Evolutionary conservation across 1,284 basidiomycete species (phyloP), one percentile per base, ranked within the genome.

Genomic region (Trichosporon sp.): DNA sequence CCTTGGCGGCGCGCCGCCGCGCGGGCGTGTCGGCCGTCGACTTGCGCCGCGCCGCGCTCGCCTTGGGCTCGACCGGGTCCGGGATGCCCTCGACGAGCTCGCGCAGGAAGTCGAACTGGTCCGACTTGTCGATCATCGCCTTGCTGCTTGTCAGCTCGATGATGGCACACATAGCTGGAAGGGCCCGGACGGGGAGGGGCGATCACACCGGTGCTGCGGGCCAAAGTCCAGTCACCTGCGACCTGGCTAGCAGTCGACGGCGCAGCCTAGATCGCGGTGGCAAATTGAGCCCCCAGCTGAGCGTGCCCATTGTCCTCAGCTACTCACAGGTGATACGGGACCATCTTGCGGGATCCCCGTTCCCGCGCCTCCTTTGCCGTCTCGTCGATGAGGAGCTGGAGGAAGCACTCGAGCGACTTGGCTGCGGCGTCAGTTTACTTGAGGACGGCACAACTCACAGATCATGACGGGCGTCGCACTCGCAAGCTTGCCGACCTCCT

Each of bases 401-500:
- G 88, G 84, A 99, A 98, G 25, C 98, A 87, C 79, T 99, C 96
- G 65, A 98, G 87, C 0, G 94, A 94, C 86, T 98, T 98, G 4
- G 97, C 96, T 99, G 80, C 12, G 6, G 31, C n/a, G 60, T 47
- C 62, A 72, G 68, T 13, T 38, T 1, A 21, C 9, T 18, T 38
- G 15, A 31, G 12, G 23, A 11, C 13, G 13, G 12, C 1, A n/a
- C n/a, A 11, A 66, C 93, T 83, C 80, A 98, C 97, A 99, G 76
- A 99, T 97, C 72, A 98, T 92, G 69, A 99, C 89, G 0, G 97
- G 97, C 4, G 96, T 98, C 15, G 94, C 95, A 79, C 95, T 93
- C 1, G 97, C 95, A 21, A 99, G 93, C 83, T 99, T 99, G 68
- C 97, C 96, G 18, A 99, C 96, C 81, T 99, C 96, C 80, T 99